These are phyloP conservation scores for Endoconidiophora polonica DNA, from an alignment of 2,329 filamentous ascomycete genomes.

Conservation along the genomic window DNA sequence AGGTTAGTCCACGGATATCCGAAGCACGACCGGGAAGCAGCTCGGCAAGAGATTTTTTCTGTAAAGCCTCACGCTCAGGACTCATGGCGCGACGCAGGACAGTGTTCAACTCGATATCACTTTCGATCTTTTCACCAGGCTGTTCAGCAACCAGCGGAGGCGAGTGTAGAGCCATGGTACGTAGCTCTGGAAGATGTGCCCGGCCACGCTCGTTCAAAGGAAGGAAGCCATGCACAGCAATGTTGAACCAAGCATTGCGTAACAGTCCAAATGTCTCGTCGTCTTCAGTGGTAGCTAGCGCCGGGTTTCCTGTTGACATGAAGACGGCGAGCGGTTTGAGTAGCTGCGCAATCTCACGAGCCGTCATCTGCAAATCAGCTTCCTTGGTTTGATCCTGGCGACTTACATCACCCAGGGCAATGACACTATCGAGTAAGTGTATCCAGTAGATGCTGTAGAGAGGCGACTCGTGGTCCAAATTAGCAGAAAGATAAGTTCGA, in stretches of 20 bases:
- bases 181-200: slow-evolving; percentile 58
- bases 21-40: slow-evolving; percentile 60
- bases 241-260: slow-evolving; percentile 95
- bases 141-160: slow-evolving; percentile 77
- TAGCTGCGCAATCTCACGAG: slow-evolving; percentile 74
- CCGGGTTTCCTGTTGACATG: slow-evolving; percentile 46
- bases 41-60: slow-evolving; percentile 61
- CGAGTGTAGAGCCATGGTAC: slow-evolving; percentile 72
- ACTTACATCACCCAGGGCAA: slow-evolving; percentile 77
- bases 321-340: slow-evolving; percentile 76
- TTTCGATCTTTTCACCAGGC: slow-evolving; percentile 77
- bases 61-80: slow-evolving; percentile 57
- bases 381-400: slow-evolving; percentile 57
- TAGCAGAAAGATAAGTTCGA: slow-evolving; percentile 59
- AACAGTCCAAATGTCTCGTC: slow-evolving; percentile 59
- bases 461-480: slow-evolving; percentile 49
- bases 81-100: slow-evolving; percentile 76
- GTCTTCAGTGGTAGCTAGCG: slow-evolving; percentile 31
- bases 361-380: slow-evolving; percentile 65
- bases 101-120: slow-evolving; percentile 91
- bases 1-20: slow-evolving; percentile 69
- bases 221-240: slow-evolving; percentile 82
- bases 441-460: slow-evolving; percentile 72
- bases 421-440: slow-evolving; percentile 69
- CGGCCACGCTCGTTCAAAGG: slow-evolving; percentile 56